Evolutionary conservation across 2,329 filamentous ascomycete genomes (phyloP).

Genomic region (Penicillium sp.): DNA sequence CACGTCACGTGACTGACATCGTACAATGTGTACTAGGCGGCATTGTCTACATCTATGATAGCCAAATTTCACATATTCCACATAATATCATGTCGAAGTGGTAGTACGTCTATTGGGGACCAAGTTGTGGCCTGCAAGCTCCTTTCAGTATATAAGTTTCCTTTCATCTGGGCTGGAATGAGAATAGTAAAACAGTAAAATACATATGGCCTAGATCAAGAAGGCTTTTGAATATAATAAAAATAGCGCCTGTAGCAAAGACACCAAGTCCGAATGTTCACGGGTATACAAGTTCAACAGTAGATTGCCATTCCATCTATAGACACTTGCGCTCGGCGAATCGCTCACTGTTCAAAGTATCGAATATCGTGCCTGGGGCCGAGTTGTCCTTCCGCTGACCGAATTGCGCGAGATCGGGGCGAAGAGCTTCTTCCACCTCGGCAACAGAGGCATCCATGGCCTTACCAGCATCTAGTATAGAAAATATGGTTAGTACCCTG

Average conservation of each 20-base stretch:
- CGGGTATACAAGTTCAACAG: slow-evolving; percentile 10
- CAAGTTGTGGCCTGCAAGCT: neutral
- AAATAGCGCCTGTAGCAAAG: slow-evolving; percentile 10
- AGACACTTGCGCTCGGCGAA: slow-evolving; percentile 37
- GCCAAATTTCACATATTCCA: neutral
- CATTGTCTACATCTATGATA: neutral
- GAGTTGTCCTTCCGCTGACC: slow-evolving; percentile 39
- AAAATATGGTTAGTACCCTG: slow-evolving; percentile 11
- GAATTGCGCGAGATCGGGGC: slow-evolving; percentile 43
- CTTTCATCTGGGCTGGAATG: slow-evolving; percentile 11
- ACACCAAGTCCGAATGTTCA: slow-evolving; percentile 6
- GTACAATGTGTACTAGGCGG: neutral
- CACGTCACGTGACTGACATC: slow-evolving; percentile 12
- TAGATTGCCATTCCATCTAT: slow-evolving; percentile 6
- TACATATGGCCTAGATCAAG: slow-evolving; percentile 18
- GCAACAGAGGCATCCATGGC: slow-evolving; percentile 41
- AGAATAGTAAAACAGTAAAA: slow-evolving; percentile 22
- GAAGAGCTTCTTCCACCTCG: slow-evolving; percentile 43
- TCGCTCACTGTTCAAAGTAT: slow-evolving; percentile 40
- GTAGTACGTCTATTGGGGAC: neutral
- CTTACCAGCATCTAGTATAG: slow-evolving; percentile 41
- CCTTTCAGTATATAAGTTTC: neutral
- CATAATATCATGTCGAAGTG: neutral
- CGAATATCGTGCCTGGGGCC: slow-evolving; percentile 31
- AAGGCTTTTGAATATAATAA: slow-evolving; percentile 9